Base-by-base conservation (phyloP, 352 stramenopile species). In the Globisporangium middletonii region DNA sequence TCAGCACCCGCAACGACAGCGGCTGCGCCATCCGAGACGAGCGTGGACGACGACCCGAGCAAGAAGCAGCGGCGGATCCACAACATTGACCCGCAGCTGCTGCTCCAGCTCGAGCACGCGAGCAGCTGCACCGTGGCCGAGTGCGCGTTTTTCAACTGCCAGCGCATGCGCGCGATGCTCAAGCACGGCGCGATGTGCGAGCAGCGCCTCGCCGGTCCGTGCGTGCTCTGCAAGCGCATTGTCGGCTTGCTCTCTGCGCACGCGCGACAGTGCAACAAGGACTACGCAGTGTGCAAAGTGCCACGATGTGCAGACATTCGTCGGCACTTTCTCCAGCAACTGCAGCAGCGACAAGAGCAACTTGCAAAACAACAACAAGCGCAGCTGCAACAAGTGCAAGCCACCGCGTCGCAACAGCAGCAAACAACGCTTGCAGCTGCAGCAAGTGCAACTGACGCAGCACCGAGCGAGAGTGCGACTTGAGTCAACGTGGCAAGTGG, bases 1-100 rank as follows among this genome's bases (percentile, higher is more conserved):
- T 1, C 4, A 13, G 18, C 38, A 11, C 18, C 27, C 37, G 63
- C 37, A 65, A 30, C 37, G 12, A 2, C 43, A 45, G 16, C 26
- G 11, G 26, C 53, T 18, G 23, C 41, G 2, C 54, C 69, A 33
- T 23, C 53, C 1, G 57, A 26, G 42, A 28, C 33, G 44, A 35
- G 23, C 23, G 23, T 35, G 43, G 58, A 83, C 26, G 85, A 94
- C 16, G 89, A 97, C 33, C 86, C 96, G 55, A 81, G 78, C 51
- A 97, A 97, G 71, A 96, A 98, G 65, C 76, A 84, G 48, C 72
- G 87, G 46, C 81, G 86, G 38, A 94, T 91, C 48, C 77, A 96
- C 67, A 89, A 94, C 59, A 89, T 97, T 28, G 86, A 96, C 51
- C 77, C 91, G 18, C 79, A 95, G 64, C 69, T 95, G 38, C 60